Conservation (phyloP, 1,284 basidiomycete species). For the Malassezia nana region DNA sequence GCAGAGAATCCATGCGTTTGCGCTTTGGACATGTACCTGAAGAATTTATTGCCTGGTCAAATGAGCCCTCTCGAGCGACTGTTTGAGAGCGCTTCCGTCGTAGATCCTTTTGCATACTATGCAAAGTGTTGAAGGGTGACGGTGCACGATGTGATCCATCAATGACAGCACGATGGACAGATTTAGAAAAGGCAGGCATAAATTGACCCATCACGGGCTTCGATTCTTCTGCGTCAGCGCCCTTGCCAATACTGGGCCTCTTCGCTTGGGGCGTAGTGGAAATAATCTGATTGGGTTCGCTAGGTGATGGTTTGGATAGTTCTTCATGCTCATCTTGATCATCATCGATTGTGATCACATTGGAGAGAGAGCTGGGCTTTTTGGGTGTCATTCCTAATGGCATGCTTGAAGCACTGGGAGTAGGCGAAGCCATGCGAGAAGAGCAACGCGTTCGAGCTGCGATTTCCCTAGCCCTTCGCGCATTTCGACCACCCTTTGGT, state of each 20-base stretch:
- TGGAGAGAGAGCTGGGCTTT: conserved; percentile 8
- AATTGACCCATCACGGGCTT: conserved; percentile 43
- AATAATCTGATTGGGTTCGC: not conserved
- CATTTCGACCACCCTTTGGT: conserved; percentile 39
- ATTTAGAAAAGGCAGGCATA: conserved; percentile 37
- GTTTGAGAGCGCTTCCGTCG: conserved; percentile 27
- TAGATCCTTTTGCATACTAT: conserved; percentile 31
- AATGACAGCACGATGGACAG: conserved; percentile 45
- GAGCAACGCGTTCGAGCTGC: conserved; percentile 35
- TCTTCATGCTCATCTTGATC: not conserved
- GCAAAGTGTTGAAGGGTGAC: conserved; percentile 36
- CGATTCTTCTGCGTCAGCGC: not conserved
- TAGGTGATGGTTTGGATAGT: not conserved
- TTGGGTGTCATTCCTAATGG: not conserved
- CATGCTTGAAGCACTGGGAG: not conserved
- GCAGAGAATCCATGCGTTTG: conserved; percentile 7
- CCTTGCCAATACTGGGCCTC: not conserved
- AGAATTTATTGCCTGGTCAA: conserved; percentile 10
- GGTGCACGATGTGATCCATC: conserved; percentile 42
- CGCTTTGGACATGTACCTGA: conserved; percentile 12
- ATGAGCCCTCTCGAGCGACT: conserved; percentile 20
- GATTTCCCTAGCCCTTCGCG: conserved; percentile 39
- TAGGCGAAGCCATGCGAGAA: conserved; percentile 15
- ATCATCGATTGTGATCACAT: conserved; percentile 5
- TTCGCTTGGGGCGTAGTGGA: not conserved